phyloP scores from a whole-genome alignment of 1,284 basidiomycete species.

The Golubevia sp. region DNA sequence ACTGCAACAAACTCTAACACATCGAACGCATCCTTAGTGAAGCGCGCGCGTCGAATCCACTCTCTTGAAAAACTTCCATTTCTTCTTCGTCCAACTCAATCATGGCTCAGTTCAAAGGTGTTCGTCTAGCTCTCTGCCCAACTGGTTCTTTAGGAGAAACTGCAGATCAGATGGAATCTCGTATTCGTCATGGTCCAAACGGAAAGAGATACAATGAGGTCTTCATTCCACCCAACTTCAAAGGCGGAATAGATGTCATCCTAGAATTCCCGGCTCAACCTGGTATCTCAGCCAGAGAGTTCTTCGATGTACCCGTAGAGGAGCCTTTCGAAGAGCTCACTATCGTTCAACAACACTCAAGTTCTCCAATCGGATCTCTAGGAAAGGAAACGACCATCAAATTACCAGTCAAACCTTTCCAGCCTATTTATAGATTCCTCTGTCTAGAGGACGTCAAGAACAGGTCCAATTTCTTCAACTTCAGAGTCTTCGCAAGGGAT shows the following conservation, averaged over 20 bases:
- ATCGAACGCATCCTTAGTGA: too few relatives aligned
- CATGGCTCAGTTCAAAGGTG: background rate
- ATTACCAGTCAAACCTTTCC: background rate
- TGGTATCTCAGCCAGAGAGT: background rate
- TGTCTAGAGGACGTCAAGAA: background rate
- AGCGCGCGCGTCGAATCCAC: too few relatives aligned
- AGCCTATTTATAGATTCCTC: background rate
- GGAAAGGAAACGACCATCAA: background rate
- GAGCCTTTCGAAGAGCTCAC: background rate
- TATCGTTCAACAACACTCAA: background rate
- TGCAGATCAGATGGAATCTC: background rate
- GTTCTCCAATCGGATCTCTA: background rate
- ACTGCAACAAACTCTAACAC: too few relatives aligned
- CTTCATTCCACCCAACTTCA: background rate
- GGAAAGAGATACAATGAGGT: background rate
- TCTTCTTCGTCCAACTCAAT: too few relatives aligned
- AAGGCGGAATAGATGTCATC: background rate
- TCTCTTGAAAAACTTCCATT: too few relatives aligned
- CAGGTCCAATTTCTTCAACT: background rate
- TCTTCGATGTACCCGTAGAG: background rate
- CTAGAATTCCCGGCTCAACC: background rate
- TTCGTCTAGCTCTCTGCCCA: background rate
- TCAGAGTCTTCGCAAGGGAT: background rate
- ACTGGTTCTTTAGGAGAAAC: background rate
- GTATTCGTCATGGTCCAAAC: background rate